A percentile compares a stretch with the other conserved stretches of the same genome.
phyloP scores from a whole-genome alignment of 1,139 yeast genomes.

The Yamadazyma epiphylla region DNA sequence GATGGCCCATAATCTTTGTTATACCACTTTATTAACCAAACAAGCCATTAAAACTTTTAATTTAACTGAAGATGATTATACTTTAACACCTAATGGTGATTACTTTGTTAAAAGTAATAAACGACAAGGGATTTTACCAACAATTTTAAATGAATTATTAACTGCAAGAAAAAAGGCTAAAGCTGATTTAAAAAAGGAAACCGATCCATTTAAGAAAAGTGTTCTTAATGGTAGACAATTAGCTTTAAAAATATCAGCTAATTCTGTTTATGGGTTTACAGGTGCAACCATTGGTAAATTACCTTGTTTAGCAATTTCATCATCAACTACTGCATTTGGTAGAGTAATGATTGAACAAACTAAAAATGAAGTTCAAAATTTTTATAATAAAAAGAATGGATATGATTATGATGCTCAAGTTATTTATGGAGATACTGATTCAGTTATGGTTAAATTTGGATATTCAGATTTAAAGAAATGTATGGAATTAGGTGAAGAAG shows the following conservation, averaged over 20 bases:
- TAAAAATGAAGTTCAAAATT: constrained; percentile 76
- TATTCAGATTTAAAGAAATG: constrained; percentile 75
- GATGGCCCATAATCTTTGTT: constrained; percentile 99
- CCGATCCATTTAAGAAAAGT: constrained; percentile 89
- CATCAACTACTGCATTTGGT: constrained; percentile 94
- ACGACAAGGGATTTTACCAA: constrained; percentile 86
- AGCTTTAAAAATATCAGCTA: constrained; percentile 94
- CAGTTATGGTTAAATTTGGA: constrained; percentile 98
- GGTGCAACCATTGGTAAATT: constrained; percentile 98
- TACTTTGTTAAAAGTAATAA: constrained; percentile 71
- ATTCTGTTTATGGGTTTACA: constrained; percentile 97
- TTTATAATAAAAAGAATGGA: constrained; percentile 78
- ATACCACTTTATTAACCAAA: constrained; percentile 77
- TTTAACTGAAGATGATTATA: constrained; percentile 73
- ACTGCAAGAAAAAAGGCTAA: constrained; percentile 93
- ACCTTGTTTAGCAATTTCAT: constrained; percentile 94
- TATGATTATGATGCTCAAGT: constrained; percentile 81
- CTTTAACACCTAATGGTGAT: constrained; percentile 88
- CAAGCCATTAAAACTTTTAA: constrained; percentile 64
- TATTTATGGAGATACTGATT: constrained; percentile 98
- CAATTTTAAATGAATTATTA: constrained; percentile 82
- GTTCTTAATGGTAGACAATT: constrained; percentile 96
- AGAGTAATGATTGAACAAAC: constrained; percentile 95
- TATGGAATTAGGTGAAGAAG: constrained; percentile 91
- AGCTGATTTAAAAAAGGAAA: constrained; percentile 83